Evolutionary conservation across 352 stramenopile genomes (phyloP), one percentile per base, ranked within the genome.

Genomic region (Phytophthora sojae): DNA sequence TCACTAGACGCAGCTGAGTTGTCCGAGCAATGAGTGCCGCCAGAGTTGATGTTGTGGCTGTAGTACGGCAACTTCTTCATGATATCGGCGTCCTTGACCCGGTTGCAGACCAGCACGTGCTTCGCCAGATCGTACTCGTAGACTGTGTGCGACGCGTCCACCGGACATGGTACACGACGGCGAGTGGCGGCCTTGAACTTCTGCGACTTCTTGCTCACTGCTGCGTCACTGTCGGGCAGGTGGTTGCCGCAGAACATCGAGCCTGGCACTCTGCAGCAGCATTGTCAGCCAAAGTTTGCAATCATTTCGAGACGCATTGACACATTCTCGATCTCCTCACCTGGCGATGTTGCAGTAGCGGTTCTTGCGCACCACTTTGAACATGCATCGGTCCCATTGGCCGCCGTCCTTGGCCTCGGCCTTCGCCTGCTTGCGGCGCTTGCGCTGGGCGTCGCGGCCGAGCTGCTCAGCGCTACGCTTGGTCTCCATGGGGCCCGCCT

Each of bases 331-430:
- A 11, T 0, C 15, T 39, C 21, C 63, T 52, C 63, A 96, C 88
- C 86, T 80, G 15, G 80, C 58, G 39, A 94, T 91, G 71, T 94
- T 96, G 71, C 89, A 96, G 53, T 79, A 94, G 68, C 89, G 89
- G 51, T 92, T 87, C 73, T 96, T 96, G 57, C 84, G 82, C 71
- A 88, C 76, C 35, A 96, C 73, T 32, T 77, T 81, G 66, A 94
- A 94, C 85, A 94, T 90, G 71, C 89, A 96, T 54, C 85, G 82
- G 3, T 88, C 77, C 89, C 89, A 96, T 59, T 88, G 71, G 35
- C 80, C 86, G 4, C 60, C 71, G 21, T 82, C 69, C 54, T 82
- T 85, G 3, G 81, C 76, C 21, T 76, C 60, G 6, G 66, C 52
- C 74, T 96, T 96, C 1, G 70, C 64, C 52, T 89, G 71, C 66